Percentiles rank a stretch among this genome's conserved stretches.
Conservation (phyloP, 352 stramenopile genomes). For the Lagenidium giganteum region DNA sequence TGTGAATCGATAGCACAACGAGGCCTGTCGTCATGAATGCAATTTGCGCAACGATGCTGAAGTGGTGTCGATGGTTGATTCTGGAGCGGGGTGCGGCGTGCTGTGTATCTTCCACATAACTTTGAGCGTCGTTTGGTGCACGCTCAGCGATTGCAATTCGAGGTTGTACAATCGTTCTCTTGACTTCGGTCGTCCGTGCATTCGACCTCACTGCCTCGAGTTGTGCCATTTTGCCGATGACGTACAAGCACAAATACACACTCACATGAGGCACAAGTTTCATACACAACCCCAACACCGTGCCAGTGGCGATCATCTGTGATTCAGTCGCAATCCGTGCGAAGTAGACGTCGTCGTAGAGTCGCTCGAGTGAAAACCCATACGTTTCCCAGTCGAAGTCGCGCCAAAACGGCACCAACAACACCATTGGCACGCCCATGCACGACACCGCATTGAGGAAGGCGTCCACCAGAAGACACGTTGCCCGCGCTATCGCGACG, state of each 20-base stretch:
- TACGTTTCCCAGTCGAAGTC: slow-evolving; percentile 10
- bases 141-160: no score
- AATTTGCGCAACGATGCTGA: no score
- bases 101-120: no score
- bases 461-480: slow-evolving; percentile 10
- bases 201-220: no score
- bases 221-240: no score
- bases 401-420: slow-evolving; percentile 18
- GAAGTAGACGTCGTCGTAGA: slow-evolving; percentile 24
- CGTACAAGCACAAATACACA: slow-evolving; percentile 16
- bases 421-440: slow-evolving; percentile 12
- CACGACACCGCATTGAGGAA: slow-evolving; percentile 10
- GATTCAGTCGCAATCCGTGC: slow-evolving; percentile 17
- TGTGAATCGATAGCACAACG: no score
- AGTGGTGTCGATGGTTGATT: no score
- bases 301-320: slow-evolving; percentile 15
- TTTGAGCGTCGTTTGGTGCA: no score
- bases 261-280: slow-evolving; percentile 19
- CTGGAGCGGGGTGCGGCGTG: no score
- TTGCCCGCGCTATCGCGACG: slow-evolving; percentile 3
- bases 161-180: no score
- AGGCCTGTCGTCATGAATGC: no score
- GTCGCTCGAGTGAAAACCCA: slow-evolving; percentile 8
- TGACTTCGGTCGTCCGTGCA: no score
- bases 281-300: slow-evolving; percentile 9